Conservation (phyloP, 306 rosid species). For the Psophocarpus tetragonolobus region DNA sequence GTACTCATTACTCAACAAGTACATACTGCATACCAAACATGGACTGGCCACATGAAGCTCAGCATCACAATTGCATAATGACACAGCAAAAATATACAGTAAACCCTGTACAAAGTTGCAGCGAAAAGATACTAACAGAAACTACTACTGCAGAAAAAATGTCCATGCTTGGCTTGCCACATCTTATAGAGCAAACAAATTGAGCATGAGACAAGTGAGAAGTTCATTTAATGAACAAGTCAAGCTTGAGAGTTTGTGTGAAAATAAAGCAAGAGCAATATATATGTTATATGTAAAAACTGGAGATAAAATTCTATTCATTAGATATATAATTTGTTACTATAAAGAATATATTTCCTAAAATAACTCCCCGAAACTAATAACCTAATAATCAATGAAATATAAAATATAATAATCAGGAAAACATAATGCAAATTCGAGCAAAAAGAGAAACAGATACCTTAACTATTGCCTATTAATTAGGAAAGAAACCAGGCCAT, state of each 20-base stretch:
- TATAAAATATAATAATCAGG: background rate
- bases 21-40: conserved; percentile 11
- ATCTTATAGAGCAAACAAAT: background rate
- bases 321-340: background rate
- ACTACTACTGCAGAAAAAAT: background rate
- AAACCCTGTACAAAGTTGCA: background rate
- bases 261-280: background rate
- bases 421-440: background rate
- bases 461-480: background rate
- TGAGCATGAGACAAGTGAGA: background rate
- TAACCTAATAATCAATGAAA: background rate
- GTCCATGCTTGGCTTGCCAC: background rate
- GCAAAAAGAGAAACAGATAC: background rate
- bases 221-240: background rate
- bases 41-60: conserved; percentile 10
- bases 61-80: conserved; percentile 1
- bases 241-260: background rate
- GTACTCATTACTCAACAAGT: background rate
- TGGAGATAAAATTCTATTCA: background rate
- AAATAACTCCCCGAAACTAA: background rate
- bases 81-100: background rate
- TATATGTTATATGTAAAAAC: background rate
- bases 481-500: background rate
- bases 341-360: background rate
- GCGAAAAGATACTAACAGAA: background rate